Conservation (phyloP, 2,329 filamentous ascomycete species). For the Aspergillus thermomutatus region DNA sequence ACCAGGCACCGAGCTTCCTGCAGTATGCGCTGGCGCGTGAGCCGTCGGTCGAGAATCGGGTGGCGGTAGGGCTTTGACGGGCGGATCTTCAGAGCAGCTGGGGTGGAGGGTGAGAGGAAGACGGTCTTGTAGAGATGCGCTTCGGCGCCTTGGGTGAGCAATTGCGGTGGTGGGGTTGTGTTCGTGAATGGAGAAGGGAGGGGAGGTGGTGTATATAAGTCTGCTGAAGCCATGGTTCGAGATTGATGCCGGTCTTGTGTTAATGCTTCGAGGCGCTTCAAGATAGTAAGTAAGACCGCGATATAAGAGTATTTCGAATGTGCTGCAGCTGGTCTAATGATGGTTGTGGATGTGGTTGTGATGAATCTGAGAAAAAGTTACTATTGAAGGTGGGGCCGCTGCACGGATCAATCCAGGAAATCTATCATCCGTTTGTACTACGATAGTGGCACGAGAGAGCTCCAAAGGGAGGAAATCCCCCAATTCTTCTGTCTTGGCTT, state of each 20-base stretch:
- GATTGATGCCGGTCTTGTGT: background rate
- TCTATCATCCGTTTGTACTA: background rate
- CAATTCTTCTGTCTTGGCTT: background rate
- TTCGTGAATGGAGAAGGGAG: constrained; percentile 65
- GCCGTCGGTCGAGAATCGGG: constrained; percentile 77
- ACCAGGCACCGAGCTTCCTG: constrained; percentile 84
- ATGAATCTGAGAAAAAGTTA: background rate
- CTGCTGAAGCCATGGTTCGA: constrained; percentile 9
- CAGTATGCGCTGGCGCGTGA: constrained; percentile 82
- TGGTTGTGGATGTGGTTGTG: background rate
- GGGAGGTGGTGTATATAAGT: constrained; percentile 30
- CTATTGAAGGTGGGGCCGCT: background rate
- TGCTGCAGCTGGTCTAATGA: background rate
- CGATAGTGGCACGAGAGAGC: background rate
- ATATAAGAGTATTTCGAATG: background rate
- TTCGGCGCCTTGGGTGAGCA: constrained; percentile 93
- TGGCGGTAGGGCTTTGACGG: constrained; percentile 90
- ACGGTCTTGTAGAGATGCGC: constrained; percentile 86
- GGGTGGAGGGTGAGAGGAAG: constrained; percentile 65
- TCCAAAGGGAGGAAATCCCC: background rate
- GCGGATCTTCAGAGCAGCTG: constrained; percentile 85
- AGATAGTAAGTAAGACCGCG: background rate
- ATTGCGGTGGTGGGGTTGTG: constrained; percentile 59
- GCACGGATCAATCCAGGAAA: background rate
- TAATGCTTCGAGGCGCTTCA: background rate